These are phyloP conservation scores for Xylaria sp. DNA, from an alignment of 2,329 filamentous ascomycete genomes.

Conservation along the genomic window DNA sequence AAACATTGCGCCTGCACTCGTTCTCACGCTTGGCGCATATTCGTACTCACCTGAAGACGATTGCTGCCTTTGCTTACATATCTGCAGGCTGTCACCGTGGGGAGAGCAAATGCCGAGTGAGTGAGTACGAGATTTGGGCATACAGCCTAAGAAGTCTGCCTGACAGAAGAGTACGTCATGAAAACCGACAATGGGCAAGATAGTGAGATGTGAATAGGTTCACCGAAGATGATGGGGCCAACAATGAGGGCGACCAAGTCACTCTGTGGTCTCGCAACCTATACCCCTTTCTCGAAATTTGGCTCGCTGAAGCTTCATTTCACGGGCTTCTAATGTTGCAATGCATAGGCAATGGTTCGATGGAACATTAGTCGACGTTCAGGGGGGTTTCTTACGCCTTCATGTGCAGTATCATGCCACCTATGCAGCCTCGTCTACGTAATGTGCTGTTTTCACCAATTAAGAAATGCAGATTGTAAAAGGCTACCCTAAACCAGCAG, in stretches of 20 bases:
- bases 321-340: slow-evolving; percentile 7
- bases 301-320: background rate
- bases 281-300: background rate
- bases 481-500: background rate
- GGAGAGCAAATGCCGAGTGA: slow-evolving; percentile 72
- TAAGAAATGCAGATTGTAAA: background rate
- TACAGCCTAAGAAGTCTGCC: background rate
- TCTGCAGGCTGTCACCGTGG: slow-evolving; percentile 65
- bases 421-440: slow-evolving; percentile 9
- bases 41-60: slow-evolving; percentile 27
- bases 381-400: background rate
- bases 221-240: slow-evolving; percentile 11
- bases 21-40: slow-evolving; percentile 53
- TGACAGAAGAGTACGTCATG: background rate
- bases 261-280: background rate
- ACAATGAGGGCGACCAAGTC: background rate
- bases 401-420: slow-evolving; percentile 1
- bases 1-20: slow-evolving; percentile 73
- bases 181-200: slow-evolving; percentile 2
- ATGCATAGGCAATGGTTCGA: slow-evolving; percentile 21
- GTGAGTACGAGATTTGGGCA: slow-evolving; percentile 37
- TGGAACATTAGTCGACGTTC: slow-evolving; percentile 1
- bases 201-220: background rate
- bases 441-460: background rate
- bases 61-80: slow-evolving; percentile 60